A percentile compares a stretch with the other conserved stretches of the same genome.
phyloP scores from a whole-genome alignment of 352 stramenopile species.

The Globisporangium barbulae region DNA sequence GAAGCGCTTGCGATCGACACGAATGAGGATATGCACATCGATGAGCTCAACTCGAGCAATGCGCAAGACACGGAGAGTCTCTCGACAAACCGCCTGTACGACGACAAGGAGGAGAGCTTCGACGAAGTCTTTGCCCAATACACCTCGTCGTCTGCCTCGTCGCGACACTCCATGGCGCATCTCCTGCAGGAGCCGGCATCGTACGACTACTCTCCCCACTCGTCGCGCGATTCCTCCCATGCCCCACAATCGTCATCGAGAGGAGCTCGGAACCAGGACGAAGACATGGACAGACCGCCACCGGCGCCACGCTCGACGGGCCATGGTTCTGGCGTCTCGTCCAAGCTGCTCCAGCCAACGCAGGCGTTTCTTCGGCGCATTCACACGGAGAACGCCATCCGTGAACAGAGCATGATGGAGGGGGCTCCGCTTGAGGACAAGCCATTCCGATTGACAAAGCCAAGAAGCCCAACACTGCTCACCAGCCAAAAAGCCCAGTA shows the following conservation, averaged over 20 bases:
- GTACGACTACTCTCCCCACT: conserved; percentile 15
- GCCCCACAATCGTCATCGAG: background rate
- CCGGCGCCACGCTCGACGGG: conserved; percentile 11
- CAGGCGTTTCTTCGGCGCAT: conserved; percentile 58
- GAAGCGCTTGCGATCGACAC: conserved; percentile 41
- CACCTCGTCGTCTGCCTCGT: conserved; percentile 50
- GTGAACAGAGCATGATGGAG: conserved; percentile 39
- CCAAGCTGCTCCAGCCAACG: conserved; percentile 64
- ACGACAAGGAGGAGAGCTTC: conserved; percentile 45
- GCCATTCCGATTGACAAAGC: conserved; percentile 43
- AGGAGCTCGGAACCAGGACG: conserved; percentile 8
- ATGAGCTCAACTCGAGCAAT: conserved; percentile 15
- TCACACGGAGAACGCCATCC: conserved; percentile 55
- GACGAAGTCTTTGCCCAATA: conserved; percentile 59
- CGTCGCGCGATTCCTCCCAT: conserved; percentile 16
- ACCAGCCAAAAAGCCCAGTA: conserved; percentile 31
- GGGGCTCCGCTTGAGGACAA: conserved; percentile 43
- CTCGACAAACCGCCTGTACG: conserved; percentile 31
- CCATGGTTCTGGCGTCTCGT: conserved; percentile 19
- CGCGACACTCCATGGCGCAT: conserved; percentile 33
- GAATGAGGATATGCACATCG: conserved; percentile 25
- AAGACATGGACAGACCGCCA: conserved; percentile 10
- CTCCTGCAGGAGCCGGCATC: conserved; percentile 28
- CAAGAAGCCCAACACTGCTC: conserved; percentile 50
- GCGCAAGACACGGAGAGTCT: conserved; percentile 23